A percentile compares a stretch with the other conserved stretches of the same genome.
These are phyloP conservation scores for Myriosclerotinia curreyana DNA, from an alignment of 2,329 filamentous ascomycete genomes.

Conservation along the genomic window DNA sequence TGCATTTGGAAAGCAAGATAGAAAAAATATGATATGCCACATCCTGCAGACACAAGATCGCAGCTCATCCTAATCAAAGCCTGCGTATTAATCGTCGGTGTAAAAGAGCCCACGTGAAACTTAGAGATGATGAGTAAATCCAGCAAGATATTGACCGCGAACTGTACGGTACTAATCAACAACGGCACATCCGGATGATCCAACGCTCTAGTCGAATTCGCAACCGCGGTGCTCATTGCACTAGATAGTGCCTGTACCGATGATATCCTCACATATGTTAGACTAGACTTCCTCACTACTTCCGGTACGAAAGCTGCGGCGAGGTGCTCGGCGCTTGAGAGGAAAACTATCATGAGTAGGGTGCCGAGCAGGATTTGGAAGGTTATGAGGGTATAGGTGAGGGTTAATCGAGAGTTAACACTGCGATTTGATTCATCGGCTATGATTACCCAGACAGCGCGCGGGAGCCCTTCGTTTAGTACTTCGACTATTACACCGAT, in stretches of 20 bases:
- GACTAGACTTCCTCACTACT: conserved; percentile 53
- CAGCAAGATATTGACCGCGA: conserved; percentile 63
- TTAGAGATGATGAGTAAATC: conserved; percentile 65
- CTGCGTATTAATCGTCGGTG: conserved; percentile 61
- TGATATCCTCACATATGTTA: conserved; percentile 63
- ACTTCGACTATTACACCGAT: conserved; percentile 65
- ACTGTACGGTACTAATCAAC: conserved; percentile 61
- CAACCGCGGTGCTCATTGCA: conserved; percentile 61
- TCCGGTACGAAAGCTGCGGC: conserved; percentile 61
- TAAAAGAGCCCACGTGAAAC: conserved; percentile 55
- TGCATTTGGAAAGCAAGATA: conserved; percentile 30
- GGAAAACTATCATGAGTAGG: conserved; percentile 58
- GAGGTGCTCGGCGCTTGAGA: conserved; percentile 52
- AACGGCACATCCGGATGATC: conserved; percentile 69
- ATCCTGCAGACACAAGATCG: conserved; percentile 52
- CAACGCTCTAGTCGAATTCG: conserved; percentile 59
- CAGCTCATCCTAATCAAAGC: conserved; percentile 62
- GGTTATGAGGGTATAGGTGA: conserved; percentile 62
- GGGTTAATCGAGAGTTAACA: conserved; percentile 50
- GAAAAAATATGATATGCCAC: conserved; percentile 60
- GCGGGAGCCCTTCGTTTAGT: conserved; percentile 68
- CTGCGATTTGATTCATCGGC: conserved; percentile 58
- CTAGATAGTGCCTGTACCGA: conserved; percentile 61
- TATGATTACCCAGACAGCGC: conserved; percentile 66
- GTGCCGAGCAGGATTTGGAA: conserved; percentile 57